Percentiles rank a stretch among this genome's conserved stretches.
Evolutionary conservation across 345 rosid species (phyloP).

Genomic region (Hypericum perforatum): DNA sequence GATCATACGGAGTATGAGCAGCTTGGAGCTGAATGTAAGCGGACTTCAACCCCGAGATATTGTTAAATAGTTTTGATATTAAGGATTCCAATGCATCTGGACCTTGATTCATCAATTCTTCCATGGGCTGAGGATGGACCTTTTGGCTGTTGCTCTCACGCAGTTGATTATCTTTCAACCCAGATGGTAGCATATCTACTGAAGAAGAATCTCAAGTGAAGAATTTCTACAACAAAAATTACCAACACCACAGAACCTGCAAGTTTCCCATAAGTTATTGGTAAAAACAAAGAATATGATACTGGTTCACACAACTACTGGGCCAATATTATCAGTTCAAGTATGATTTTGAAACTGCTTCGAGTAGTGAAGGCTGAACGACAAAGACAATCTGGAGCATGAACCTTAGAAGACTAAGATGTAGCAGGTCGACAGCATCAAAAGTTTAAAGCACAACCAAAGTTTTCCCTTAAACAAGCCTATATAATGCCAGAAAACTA

Average conservation of each 20-base stretch:
- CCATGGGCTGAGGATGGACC: constrained; percentile 89
- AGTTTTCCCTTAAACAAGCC: too few relatives aligned
- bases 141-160: constrained; percentile 64
- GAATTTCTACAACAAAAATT: constrained; percentile 7
- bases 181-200: constrained; percentile 70
- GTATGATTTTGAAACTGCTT: too few relatives aligned
- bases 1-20: constrained; percentile 81
- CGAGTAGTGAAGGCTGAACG: too few relatives aligned
- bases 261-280: constrained; percentile 9
- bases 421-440: too few relatives aligned
- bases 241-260: constrained; percentile 20
- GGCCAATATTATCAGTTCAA: too few relatives aligned
- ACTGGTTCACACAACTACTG: not conserved
- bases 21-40: constrained; percentile 79
- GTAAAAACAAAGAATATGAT: not conserved
- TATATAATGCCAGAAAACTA: too few relatives aligned
- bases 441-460: too few relatives aligned
- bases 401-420: too few relatives aligned
- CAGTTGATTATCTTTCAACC: constrained; percentile 64
- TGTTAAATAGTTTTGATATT: constrained; percentile 55
- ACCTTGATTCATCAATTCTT: constrained; percentile 56
- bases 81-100: constrained; percentile 71
- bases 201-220: constrained; percentile 19
- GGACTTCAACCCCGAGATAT: constrained; percentile 65
- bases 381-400: too few relatives aligned